Percentiles rank a stretch among this genome's conserved stretches.
These are phyloP conservation scores for Suhomyces sp. DNA, from an alignment of 805 yeast species.

Conservation along the genomic window DNA sequence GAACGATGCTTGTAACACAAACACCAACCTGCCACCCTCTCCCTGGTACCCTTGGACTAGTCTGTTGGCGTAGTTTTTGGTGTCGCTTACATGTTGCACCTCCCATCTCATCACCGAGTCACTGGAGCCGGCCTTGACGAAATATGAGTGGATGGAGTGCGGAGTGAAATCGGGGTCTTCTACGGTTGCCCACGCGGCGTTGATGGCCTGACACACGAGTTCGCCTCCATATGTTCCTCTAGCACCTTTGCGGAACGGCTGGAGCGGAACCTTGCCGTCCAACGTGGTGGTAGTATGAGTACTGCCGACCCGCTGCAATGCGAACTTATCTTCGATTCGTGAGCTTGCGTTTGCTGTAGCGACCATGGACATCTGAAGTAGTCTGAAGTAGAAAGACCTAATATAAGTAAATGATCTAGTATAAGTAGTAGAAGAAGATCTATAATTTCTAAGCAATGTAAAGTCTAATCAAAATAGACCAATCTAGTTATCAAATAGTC, in stretches of 20 bases:
- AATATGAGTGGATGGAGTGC: constrained; percentile 27
- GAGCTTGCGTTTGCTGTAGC: constrained; percentile 1
- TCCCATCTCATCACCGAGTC: constrained; percentile 24
- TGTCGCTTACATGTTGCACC: constrained; percentile 19
- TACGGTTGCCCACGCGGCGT: constrained; percentile 28
- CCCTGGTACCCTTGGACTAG: constrained; percentile 22
- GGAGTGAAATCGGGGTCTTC: constrained; percentile 20
- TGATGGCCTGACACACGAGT: constrained; percentile 21
- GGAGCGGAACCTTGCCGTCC: constrained; percentile 24
- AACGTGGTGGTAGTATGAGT: constrained; percentile 12
- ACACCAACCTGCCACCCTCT: constrained; percentile 18
- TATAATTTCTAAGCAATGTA: too few relatives aligned
- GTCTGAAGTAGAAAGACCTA: too few relatives aligned
- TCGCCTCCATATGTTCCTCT: constrained; percentile 32
- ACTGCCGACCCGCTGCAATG: constrained; percentile 6
- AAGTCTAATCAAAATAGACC: too few relatives aligned
- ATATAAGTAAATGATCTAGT: too few relatives aligned
- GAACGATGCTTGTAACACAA: constrained; percentile 20
- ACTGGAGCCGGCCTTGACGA: constrained; percentile 23
- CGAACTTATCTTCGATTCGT: constrained; percentile 10
- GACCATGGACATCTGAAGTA: background rate
- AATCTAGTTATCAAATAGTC: too few relatives aligned
- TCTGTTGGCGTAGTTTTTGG: constrained; percentile 23
- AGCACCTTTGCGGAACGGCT: constrained; percentile 17
- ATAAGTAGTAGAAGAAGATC: too few relatives aligned